Conservation (phyloP, 2,329 filamentous ascomycete species). For the Fusarium sp. region DNA sequence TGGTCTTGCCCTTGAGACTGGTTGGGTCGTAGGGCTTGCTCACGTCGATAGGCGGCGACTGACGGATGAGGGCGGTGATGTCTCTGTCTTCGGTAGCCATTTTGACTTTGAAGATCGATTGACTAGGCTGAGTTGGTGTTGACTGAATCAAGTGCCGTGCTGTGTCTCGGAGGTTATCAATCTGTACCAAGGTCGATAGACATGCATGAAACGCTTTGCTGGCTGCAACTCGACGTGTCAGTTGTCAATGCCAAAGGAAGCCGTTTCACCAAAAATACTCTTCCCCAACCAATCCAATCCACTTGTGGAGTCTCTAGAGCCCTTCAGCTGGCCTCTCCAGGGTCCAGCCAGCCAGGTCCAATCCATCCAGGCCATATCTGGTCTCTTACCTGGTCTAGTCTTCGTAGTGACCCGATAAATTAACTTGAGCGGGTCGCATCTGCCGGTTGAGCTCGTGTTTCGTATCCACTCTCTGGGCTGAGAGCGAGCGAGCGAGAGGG, state of each 20-base stretch:
- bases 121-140: not conserved
- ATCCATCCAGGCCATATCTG: conserved; percentile 5
- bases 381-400: conserved; percentile 11
- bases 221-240: conserved; percentile 18
- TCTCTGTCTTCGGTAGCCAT: conserved; percentile 33
- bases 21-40: conserved; percentile 57
- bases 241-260: conserved; percentile 4
- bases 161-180: not conserved
- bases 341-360: conserved; percentile 12
- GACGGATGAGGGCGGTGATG: conserved; percentile 41
- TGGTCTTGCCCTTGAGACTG: conserved; percentile 65
- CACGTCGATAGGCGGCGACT: conserved; percentile 61
- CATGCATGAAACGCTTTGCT: not conserved
- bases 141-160: not conserved
- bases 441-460: not conserved
- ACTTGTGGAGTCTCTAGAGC: conserved; percentile 20
- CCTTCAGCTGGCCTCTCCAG: not conserved
- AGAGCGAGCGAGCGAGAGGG: not conserved
- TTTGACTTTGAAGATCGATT: not conserved
- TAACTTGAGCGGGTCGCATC: conserved; percentile 26
- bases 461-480: conserved; percentile 21
- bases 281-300: not conserved
- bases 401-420: conserved; percentile 21
- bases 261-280: not conserved
- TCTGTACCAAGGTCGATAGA: not conserved